These are phyloP conservation scores for Dictyostelium capitatum DNA, from an alignment of 78 protist genomes.

Conservation along the genomic window DNA sequence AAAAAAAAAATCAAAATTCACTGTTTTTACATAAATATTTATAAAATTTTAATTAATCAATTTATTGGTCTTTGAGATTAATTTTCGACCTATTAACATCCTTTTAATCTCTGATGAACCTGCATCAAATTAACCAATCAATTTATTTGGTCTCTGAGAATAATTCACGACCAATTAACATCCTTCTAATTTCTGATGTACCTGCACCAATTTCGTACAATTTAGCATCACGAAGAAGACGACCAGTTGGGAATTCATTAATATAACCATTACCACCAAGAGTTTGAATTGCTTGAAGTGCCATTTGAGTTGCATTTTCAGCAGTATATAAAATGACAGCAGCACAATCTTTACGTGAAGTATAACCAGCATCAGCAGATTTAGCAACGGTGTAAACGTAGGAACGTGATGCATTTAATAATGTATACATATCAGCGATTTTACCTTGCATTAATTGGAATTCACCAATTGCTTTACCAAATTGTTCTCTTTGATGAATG, in stretches of 20 bases:
- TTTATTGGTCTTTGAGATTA: too few relatives aligned
- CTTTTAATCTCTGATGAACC: too few relatives aligned
- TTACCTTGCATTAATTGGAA: conserved; percentile 95
- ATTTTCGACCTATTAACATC: too few relatives aligned
- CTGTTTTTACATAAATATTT: too few relatives aligned
- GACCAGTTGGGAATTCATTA: conserved; percentile 96
- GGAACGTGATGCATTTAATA: conserved; percentile 85
- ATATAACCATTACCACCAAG: conserved; percentile 97
- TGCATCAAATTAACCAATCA: too few relatives aligned
- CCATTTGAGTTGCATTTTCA: conserved; percentile 93
- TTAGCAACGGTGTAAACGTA: conserved; percentile 90
- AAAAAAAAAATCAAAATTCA: too few relatives aligned
- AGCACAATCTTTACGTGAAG: conserved; percentile 78
- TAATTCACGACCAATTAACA: conserved; percentile 92
- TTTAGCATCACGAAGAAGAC: conserved; percentile 96
- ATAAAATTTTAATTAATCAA: too few relatives aligned
- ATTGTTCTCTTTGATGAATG: conserved; percentile 91
- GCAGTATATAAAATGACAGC: conserved; percentile 92
- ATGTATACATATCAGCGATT: conserved; percentile 95
- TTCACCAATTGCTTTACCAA: conserved; percentile 91
- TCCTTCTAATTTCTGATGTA: conserved; percentile 93
- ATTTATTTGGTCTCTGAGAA: conserved; percentile 71
- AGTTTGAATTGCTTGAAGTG: conserved; percentile 94
- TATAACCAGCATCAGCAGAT: conserved; percentile 81
- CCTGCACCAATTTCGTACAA: conserved; percentile 98